A percentile compares a stretch with the other conserved stretches of the same genome.
Evolutionary conservation across 352 stramenopile species (phyloP).

Genomic region (Phytopythium aichiense): DNA sequence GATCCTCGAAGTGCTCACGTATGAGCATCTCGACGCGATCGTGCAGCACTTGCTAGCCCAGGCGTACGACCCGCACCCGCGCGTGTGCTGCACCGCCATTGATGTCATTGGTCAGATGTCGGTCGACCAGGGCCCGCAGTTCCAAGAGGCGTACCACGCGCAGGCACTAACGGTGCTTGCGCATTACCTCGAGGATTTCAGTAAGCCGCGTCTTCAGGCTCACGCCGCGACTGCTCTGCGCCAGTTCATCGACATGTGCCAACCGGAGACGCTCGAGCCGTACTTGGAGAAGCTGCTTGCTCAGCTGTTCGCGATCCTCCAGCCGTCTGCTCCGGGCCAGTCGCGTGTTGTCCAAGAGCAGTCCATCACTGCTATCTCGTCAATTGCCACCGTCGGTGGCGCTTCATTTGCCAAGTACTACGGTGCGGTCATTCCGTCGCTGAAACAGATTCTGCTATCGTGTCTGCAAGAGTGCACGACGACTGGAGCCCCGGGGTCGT

Average conservation of each 20-base stretch:
- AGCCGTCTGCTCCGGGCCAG: slow-evolving; percentile 24
- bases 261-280: slow-evolving; percentile 49
- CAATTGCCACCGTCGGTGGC: slow-evolving; percentile 63
- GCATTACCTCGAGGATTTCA: slow-evolving; percentile 59
- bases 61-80: slow-evolving; percentile 61
- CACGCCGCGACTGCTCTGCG: slow-evolving; percentile 71
- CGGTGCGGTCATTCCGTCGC: slow-evolving; percentile 58
- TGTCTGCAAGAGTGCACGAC: slow-evolving; percentile 59
- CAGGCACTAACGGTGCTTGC: slow-evolving; percentile 57
- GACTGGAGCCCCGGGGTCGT: slow-evolving; percentile 38
- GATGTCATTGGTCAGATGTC: slow-evolving; percentile 78
- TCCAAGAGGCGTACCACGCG: slow-evolving; percentile 72
- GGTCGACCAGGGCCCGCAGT: slow-evolving; percentile 76
- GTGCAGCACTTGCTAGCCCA: slow-evolving; percentile 65
- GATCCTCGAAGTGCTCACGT: slow-evolving; percentile 71
- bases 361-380: slow-evolving; percentile 77
- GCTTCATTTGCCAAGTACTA: slow-evolving; percentile 73
- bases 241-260: slow-evolving; percentile 85
- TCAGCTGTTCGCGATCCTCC: slow-evolving; percentile 63
- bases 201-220: slow-evolving; percentile 62
- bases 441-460: slow-evolving; percentile 63
- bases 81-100: slow-evolving; percentile 81
- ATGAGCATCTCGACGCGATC: slow-evolving; percentile 63
- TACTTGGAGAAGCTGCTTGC: slow-evolving; percentile 74
- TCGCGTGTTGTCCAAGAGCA: slow-evolving; percentile 72